Percentiles rank a stretch among this genome's conserved stretches.
Conservation (phyloP, 139 green algal species). For the Penium margaritaceum region DNA sequence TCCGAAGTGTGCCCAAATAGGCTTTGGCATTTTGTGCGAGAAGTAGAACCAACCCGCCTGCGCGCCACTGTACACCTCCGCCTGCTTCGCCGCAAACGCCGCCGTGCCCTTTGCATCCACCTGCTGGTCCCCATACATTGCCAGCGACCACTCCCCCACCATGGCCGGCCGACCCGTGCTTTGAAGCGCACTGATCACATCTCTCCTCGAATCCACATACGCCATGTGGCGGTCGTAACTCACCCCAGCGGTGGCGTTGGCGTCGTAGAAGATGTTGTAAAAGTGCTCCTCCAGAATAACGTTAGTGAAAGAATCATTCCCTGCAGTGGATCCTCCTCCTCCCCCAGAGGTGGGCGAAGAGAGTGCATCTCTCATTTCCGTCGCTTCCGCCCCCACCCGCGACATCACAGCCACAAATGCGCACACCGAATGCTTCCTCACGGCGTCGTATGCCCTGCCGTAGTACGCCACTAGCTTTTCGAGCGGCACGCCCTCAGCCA, state of each 20-base stretch:
- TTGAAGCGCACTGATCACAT: background rate
- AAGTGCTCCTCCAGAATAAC: constrained; percentile 16
- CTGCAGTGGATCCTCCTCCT: too few relatives aligned
- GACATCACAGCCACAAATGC: background rate
- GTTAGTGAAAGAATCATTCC: constrained; percentile 5
- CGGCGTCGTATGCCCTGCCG: background rate
- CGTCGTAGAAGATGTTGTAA: constrained; percentile 24
- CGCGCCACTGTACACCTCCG: constrained; percentile 2
- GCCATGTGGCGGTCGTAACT: background rate
- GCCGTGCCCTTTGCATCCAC: background rate
- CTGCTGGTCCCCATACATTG: background rate
- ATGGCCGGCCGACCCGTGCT: background rate
- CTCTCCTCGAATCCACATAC: background rate
- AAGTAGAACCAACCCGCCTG: constrained; percentile 33
- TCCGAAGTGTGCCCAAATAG: too few relatives aligned
- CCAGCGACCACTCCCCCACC: constrained; percentile 39
- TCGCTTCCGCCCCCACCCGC: background rate
- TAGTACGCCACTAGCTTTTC: background rate
- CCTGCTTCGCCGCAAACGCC: constrained; percentile 4
- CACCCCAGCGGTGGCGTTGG: background rate
- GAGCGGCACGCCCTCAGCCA: background rate
- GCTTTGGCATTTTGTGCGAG: too few relatives aligned
- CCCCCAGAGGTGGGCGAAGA: too few relatives aligned
- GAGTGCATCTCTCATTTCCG: constrained; percentile 2
- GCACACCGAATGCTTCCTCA: background rate